These are phyloP conservation scores for Allantophomopsis cytisporea DNA, from an alignment of 2,329 filamentous ascomycete genomes.

Conservation along the genomic window DNA sequence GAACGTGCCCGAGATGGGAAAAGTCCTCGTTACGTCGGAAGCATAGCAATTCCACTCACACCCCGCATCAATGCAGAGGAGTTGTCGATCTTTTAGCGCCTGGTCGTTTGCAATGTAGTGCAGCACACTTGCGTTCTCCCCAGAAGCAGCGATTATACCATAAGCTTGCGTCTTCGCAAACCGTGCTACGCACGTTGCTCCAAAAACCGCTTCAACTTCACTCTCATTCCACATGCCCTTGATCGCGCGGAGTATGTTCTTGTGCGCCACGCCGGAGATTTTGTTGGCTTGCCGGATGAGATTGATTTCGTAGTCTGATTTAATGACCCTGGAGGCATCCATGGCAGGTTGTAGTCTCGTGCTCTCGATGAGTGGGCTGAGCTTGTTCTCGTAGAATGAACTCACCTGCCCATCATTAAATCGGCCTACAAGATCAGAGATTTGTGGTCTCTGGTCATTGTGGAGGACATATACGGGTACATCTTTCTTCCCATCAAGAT, in stretches of 20 bases:
- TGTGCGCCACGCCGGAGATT: conserved; percentile 67
- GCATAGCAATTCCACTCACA: conserved; percentile 79
- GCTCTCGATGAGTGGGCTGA: conserved; percentile 25
- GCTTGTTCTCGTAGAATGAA: conserved; percentile 33
- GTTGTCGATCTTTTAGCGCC: conserved; percentile 51
- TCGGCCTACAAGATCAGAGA: too few species aligned
- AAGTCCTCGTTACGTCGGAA: conserved; percentile 78
- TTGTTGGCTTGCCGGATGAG: conserved; percentile 71
- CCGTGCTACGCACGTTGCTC: conserved; percentile 54
- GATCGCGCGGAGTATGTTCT: conserved; percentile 53
- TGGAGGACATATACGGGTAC: conserved; percentile 30
- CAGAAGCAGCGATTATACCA: conserved; percentile 74
- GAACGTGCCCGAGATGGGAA: conserved; percentile 64
- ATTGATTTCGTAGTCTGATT: conserved; percentile 74
- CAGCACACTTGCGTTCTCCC: conserved; percentile 68
- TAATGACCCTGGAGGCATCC: conserved; percentile 67
- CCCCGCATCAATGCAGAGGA: conserved; percentile 77
- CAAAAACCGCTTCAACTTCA: conserved; percentile 69
- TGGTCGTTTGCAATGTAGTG: conserved; percentile 80
- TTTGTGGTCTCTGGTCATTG: conserved; percentile 20
- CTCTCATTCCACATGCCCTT: conserved; percentile 59
- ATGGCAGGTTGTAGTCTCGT: conserved; percentile 53
- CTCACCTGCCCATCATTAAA: conserved; percentile 22
- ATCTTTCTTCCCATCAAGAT: conserved; percentile 15
- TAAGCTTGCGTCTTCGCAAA: conserved; percentile 75